These are phyloP conservation scores for Stygiomarasmius scandens DNA, from an alignment of 1,284 basidiomycete genomes.

Conservation along the genomic window DNA sequence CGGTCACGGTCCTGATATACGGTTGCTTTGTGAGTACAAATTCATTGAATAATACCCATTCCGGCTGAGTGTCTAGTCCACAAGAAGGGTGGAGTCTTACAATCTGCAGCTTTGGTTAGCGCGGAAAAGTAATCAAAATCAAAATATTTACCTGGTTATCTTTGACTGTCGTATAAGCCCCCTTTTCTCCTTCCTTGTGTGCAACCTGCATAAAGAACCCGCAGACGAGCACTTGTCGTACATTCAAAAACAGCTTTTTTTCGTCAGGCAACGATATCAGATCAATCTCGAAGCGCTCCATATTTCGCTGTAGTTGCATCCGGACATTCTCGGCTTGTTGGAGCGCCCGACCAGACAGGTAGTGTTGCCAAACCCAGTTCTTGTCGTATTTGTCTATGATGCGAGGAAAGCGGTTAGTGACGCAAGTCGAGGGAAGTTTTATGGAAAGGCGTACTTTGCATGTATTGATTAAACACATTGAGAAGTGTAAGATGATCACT, in stretches of 20 bases:
- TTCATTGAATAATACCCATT: constrained; percentile 98
- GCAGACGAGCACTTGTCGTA: constrained; percentile 85
- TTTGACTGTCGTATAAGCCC: constrained; percentile 86
- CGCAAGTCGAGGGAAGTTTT: neutral
- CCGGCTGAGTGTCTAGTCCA: constrained; percentile 89
- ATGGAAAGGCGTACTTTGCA: constrained; percentile 65
- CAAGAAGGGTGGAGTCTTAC: constrained; percentile 95
- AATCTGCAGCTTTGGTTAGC: constrained; percentile 46
- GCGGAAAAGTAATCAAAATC: constrained; percentile 2
- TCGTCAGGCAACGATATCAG: constrained; percentile 81
- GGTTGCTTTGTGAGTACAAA: constrained; percentile 92
- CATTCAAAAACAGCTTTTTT: constrained; percentile 78
- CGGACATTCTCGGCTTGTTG: constrained; percentile 97
- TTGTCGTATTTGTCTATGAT: constrained; percentile 72
- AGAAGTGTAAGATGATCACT: constrained; percentile 95
- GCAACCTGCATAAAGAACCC: constrained; percentile 99
- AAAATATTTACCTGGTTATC: constrained; percentile 76
- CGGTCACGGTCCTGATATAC: constrained; percentile 92
- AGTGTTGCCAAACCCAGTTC: constrained; percentile 95
- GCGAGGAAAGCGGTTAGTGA: neutral
- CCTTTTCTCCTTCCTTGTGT: constrained; percentile 93
- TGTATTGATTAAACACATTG: constrained; percentile 96
- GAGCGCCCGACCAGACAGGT: constrained; percentile 83
- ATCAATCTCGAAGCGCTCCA: constrained; percentile 92
- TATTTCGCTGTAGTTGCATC: constrained; percentile 85